A percentile compares a stretch with the other conserved stretches of the same genome.
phyloP scores from a whole-genome alignment of 2,329 filamentous ascomycete genomes.

The Pseudogymnoascus sp. region DNA sequence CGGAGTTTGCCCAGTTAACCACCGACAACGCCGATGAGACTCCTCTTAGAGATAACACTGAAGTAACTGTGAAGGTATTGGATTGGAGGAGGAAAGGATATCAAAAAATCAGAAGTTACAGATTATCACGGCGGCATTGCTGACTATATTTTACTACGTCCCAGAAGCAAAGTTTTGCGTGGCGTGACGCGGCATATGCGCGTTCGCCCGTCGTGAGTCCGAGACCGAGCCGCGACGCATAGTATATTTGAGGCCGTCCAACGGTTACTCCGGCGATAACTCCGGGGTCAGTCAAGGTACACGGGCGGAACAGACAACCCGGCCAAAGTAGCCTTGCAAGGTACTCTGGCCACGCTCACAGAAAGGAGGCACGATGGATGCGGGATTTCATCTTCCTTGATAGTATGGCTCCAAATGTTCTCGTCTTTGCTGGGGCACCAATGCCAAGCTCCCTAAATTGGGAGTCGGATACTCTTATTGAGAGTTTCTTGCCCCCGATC shows the following conservation, averaged over 20 bases:
- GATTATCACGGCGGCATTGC: neutral
- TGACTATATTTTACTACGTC: neutral
- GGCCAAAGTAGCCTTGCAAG: neutral
- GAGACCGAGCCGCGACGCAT: neutral
- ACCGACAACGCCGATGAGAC: neutral
- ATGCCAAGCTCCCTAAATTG: slow-evolving; percentile 44
- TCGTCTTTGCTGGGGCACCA: slow-evolving; percentile 56
- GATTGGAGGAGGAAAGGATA: neutral
- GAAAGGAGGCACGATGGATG: neutral
- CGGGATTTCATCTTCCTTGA: neutral
- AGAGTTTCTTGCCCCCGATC: slow-evolving; percentile 35
- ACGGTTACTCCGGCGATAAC: neutral
- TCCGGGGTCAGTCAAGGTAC: neutral
- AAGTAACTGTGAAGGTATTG: neutral
- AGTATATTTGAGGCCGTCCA: neutral
- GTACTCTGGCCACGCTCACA: neutral
- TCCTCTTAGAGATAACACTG: too few species aligned
- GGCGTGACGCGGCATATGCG: neutral
- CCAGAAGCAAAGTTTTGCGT: neutral
- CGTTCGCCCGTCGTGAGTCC: neutral
- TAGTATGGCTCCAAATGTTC: slow-evolving; percentile 23
- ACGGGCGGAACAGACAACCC: neutral
- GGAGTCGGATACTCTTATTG: slow-evolving; percentile 41
- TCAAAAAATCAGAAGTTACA: neutral
- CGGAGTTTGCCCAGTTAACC: neutral